Evolutionary conservation across 495 filamentous ascomycete genomes (phyloP), one percentile per base, ranked within the genome.

Genomic region (Thermothielavioides terrestris): DNA sequence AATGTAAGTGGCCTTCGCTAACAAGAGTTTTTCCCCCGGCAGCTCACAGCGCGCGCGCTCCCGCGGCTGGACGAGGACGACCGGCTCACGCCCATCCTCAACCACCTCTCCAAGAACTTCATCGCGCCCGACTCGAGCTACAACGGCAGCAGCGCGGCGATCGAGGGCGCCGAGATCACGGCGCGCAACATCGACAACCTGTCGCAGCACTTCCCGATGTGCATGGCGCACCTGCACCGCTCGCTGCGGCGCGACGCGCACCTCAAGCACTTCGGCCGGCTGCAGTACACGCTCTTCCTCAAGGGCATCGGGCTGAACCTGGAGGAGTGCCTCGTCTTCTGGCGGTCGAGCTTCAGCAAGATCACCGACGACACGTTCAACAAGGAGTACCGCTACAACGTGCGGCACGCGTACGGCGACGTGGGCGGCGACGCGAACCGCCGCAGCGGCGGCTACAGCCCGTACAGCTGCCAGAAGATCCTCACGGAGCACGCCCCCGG

Each of bases 41-140:
- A 91, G 83, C 74, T 91, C 25, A 95, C 94, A 6, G 83, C 88
- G 23, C 84, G 90, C 36, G 89, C 89, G 4, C 77, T 97, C 6
- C 94, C 94, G 0, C 82, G 89, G 1, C 77, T 99, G 15, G 94
- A 99, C 60, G 94, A 99, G 71, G 92, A 99, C 62, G 89, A 96
- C 66, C 86, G 94, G 28, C 79, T 99, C 15, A 85, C 86, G 1
- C 94, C 94, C 0, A 97, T 99, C 62, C 77, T 99, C 26, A 77
- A 87, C 47, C 94, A 99, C 62, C 79, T 97, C 17, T 87, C 86
- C 31, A 86, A 89, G 62, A 91, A 89, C 66, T 97, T 97, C 64
- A 82, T 87, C 52, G 85, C 89, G 6, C 92, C 92, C 8, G 91
- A 95, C 55, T 81, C 86, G 4, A 77, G 80, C 30, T 92, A 88